Evolutionary conservation across 2,329 filamentous ascomycete genomes (phyloP), one percentile per base, ranked within the genome.

Genomic region (Colletotrichum chrysophilum): DNA sequence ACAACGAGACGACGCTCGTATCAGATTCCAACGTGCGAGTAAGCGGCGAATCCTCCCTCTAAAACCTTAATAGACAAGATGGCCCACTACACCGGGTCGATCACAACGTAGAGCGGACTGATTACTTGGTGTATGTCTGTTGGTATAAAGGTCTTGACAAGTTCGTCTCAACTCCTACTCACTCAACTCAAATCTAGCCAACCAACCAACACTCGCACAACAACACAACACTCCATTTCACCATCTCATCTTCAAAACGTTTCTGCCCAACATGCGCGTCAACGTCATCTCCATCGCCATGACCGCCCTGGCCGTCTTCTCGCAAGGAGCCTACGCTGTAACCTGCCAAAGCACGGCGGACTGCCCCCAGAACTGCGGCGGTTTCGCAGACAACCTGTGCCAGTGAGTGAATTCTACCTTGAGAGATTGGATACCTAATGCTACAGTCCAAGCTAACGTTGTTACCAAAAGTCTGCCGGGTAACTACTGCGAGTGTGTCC

Each of bases 221-320:
- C 4, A 48, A 21, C 43, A 48, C 10, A 43, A n/a, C 38, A 43
- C 18, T 13, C n/a, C 5, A 2, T 21, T 21, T 10, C 43, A n/a
- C 1, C 43, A 21, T 13, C 43, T 48, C 43, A 48, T 0, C 0
- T 1, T 4, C 43, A 48, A 48, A 7, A 36, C 9, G 4, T 1
- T 28, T 3, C 14, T 1, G 16, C 26, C 61, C 43, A 48, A n/a
- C 32, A 65, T 48, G 34, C 32, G 16, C 12, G 34, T 10, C 9
- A 48, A 43, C 14, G 7, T 65, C 24, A 24, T 28, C 34, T 38
- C 32, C 32, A 48, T 64, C 61, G 61, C 32, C 61, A 38, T 38
- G 12, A 26, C 61, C 34, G 61, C 61, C 9, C 61, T 43, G 32
- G 61, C 61, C 32, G 34, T 38, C 14, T 28, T 65, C 32, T 26